Base-by-base conservation (phyloP, 2,329 filamentous ascomycete genomes). In the Sporothrix luriei region DNA sequence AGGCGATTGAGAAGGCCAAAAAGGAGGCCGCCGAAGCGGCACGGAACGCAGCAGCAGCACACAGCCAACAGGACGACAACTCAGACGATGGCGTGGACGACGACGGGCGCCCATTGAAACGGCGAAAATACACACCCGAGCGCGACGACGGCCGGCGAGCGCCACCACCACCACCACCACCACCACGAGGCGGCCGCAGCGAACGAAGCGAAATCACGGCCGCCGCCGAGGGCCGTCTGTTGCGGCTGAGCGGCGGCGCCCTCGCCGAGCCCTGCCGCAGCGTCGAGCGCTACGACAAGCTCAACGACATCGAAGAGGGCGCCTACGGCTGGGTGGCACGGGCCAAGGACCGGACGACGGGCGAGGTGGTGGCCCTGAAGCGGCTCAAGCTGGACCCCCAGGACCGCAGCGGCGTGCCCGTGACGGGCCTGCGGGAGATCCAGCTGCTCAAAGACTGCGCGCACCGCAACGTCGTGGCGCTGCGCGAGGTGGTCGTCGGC, bases 281-380 rank as follows among this genome's bases (percentile, higher is more conserved):
- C 77, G 90, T 97, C 33, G 91, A 94, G 76, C 90, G 92, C 76
- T 99, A 94, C 80, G 92, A 97, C 76, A 91, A 92, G 74, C 84
- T 99, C 70, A 99, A 99, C 79, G 91, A 95, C 78, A 99, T 99
- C 76, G 95, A 98, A 79, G 95, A 99, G 82, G 95, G 95, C 48
- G 93, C 93, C 10, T 99, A 99, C 79, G 95, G 95, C 59, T 94
- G 90, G 87, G 95, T 99, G 4, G 94, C 94, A 68, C 86, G 95
- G 70, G 95, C 93, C 14, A 89, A 85, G 72, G 90, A 96, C 75
- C 83, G 85, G 43, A 81, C 83, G 4, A 94, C 91, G 0, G 91
- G 91, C 46, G 87, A 90, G 70, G 85, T 99, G 7, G 94, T 98
- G 24, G 95, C 95, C 16, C 83, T 99, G 73, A 99, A 99, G 84